These are phyloP conservation scores for Wickerhamomyces bovis DNA, from an alignment of 805 yeast genomes.

Conservation along the genomic window DNA sequence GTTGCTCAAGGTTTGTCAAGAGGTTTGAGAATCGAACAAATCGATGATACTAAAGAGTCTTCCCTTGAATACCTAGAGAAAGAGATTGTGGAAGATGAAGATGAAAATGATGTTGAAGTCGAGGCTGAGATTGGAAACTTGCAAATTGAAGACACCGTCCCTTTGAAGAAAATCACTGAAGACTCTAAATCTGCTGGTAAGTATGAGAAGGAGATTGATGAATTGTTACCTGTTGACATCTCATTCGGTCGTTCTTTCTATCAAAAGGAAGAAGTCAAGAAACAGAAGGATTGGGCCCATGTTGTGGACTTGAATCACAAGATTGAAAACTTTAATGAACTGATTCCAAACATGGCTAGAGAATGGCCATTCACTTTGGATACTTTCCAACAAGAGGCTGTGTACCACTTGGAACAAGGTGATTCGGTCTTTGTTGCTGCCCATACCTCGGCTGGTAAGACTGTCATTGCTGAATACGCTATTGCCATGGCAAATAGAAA, in stretches of 20 bases:
- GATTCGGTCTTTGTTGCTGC: slow-evolving; percentile 99
- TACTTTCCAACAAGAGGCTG: slow-evolving; percentile 94
- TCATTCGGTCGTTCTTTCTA: slow-evolving; percentile 37
- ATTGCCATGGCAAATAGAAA: slow-evolving; percentile 94
- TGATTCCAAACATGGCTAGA: slow-evolving; percentile 90
- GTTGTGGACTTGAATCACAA: slow-evolving; percentile 81
- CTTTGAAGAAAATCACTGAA: slow-evolving; percentile 2
- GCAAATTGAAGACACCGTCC: not conserved
- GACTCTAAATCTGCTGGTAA: slow-evolving; percentile 2
- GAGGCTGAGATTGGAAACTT: not conserved
- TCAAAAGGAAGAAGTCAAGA: slow-evolving; percentile 26
- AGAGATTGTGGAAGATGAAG: slow-evolving; percentile 23
- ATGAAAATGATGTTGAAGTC: slow-evolving; percentile 13
- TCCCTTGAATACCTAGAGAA: slow-evolving; percentile 14
- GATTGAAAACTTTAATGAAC: slow-evolving; percentile 76
- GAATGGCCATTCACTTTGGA: slow-evolving; percentile 94
- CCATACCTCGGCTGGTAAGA: slow-evolving; percentile 97
- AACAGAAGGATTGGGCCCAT: slow-evolving; percentile 81
- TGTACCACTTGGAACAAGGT: slow-evolving; percentile 93
- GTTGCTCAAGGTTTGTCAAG: slow-evolving; percentile 76
- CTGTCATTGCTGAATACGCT: slow-evolving; percentile 97
- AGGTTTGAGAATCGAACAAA: slow-evolving; percentile 40
- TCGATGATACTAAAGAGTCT: not conserved
- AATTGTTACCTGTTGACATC: slow-evolving; percentile 44
- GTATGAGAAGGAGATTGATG: slow-evolving; percentile 38